phyloP scores from a whole-genome alignment of 177 flowering plant genomes.

The Vitis hybrid region DNA sequence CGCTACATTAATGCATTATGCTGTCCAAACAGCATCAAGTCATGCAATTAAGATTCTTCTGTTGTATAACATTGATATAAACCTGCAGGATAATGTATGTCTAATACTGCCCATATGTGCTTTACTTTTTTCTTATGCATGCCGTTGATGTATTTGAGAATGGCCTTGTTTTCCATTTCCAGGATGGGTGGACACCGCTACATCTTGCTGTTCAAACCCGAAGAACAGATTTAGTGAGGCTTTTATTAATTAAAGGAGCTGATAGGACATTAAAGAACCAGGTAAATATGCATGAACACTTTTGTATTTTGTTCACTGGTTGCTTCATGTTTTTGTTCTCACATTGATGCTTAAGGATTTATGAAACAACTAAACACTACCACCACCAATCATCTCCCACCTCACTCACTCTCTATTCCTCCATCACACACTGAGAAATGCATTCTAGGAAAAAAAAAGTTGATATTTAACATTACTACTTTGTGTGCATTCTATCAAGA shows the following conservation, averaged over 20 bases:
- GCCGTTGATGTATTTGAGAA: background rate
- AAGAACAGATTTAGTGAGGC: conserved; percentile 81
- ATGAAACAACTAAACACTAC: too few species aligned
- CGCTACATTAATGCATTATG: conserved; percentile 94
- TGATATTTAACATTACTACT: too few species aligned
- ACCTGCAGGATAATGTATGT: conserved; percentile 82
- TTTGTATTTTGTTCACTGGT: background rate
- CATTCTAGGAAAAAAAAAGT: too few species aligned
- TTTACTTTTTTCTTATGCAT: background rate
- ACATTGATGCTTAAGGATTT: too few species aligned
- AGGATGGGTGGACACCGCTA: conserved; percentile 98
- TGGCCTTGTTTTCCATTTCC: conserved; percentile 6
- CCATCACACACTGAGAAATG: too few species aligned
- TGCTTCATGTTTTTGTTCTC: background rate
- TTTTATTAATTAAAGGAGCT: conserved; percentile 89
- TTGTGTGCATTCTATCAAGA: too few species aligned
- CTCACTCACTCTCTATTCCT: too few species aligned
- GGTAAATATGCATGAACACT: conserved; percentile 35
- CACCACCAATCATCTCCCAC: too few species aligned
- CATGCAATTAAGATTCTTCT: conserved; percentile 75
- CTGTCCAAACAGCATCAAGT: conserved; percentile 75
- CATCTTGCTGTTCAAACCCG: conserved; percentile 90
- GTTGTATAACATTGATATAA: conserved; percentile 83
- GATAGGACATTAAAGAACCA: conserved; percentile 64
- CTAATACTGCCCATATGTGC: conserved; percentile 5